Evolutionary conservation across 2,329 filamentous ascomycete genomes (phyloP).

Genomic region (Epichloe elymi): DNA sequence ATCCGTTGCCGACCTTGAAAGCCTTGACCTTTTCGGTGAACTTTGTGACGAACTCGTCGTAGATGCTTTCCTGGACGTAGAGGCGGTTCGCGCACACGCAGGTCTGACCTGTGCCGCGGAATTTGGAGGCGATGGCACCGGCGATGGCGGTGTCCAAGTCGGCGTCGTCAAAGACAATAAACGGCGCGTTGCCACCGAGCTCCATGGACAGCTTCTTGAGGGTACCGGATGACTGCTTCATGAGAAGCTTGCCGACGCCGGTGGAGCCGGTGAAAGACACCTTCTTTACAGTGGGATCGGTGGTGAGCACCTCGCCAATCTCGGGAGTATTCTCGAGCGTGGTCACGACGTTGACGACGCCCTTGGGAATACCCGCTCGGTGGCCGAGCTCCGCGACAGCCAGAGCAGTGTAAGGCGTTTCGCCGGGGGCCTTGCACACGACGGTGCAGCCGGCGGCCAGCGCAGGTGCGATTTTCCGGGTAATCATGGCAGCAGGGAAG

Average conservation of each 20-base stretch:
- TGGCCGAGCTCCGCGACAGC: constrained; percentile 77
- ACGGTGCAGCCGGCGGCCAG: constrained; percentile 93
- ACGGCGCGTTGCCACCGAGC: constrained; percentile 87
- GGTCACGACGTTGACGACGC: constrained; percentile 83
- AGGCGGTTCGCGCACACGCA: constrained; percentile 84
- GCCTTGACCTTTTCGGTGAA: constrained; percentile 58
- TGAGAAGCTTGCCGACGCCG: constrained; percentile 57
- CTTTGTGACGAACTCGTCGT: constrained; percentile 57
- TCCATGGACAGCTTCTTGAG: constrained; percentile 79
- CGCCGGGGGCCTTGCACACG: constrained; percentile 79
- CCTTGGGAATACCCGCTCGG: constrained; percentile 77
- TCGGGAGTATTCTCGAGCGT: constrained; percentile 65
- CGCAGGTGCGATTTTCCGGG: constrained; percentile 56
- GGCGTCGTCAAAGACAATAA: constrained; percentile 94
- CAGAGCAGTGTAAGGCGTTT: constrained; percentile 84
- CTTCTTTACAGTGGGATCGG: constrained; percentile 62
- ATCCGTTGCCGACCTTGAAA: constrained; percentile 68
- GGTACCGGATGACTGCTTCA: constrained; percentile 77
- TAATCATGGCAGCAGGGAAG: constrained; percentile 69
- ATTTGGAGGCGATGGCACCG: constrained; percentile 77
- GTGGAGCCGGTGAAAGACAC: constrained; percentile 87
- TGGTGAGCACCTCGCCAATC: constrained; percentile 66
- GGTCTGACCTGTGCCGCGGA: constrained; percentile 89
- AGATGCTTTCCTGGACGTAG: constrained; percentile 65
- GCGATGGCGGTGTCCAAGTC: constrained; percentile 74